Base-by-base conservation (phyloP, 1,284 basidiomycete species). In the Marasmius fiardii region DNA sequence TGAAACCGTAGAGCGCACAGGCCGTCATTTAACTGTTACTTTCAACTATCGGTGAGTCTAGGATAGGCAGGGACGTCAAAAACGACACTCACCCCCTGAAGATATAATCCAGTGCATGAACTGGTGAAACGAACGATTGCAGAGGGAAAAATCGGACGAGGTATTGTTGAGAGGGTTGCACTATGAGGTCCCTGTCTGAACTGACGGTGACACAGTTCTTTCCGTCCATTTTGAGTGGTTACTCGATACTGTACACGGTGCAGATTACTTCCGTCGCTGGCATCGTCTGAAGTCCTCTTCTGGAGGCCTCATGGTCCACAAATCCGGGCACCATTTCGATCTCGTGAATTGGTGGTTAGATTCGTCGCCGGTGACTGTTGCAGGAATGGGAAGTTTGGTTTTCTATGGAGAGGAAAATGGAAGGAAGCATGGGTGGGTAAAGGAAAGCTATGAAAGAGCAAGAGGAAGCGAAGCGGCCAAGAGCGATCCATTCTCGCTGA, bases 151-250 rank as follows among this genome's bases (percentile, higher is more conserved):
- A 81, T 82, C 33, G 79, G 80, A 1, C 71, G 74, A 60, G 67
- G 71, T 71, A 39, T 50, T 58, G 55, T 11, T 41, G 26, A 18
- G 2, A 31, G 7, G 28, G 53, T 6, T n/a, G n/a, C 33, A 35
- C 24, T 20, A 20, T 35, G 8, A 2, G 21, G 11, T 31, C 28
- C 16, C 4, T 41, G 39, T 7, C n/a, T 5, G 21, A 12, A n/a
- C 34, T 39, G 18, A 33, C 20, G 20, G 21, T 24, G 26, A 16
- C 16, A 50, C 53, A 75, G 76, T 80, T 57, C 70, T 80, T 54
- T 79, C 77, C 12, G 77, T 82, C 14, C 79, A 82, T 64, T 81
- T 82, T 57, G 79, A 82, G 65, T 82, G 80, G 79, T 67, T 81
- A 11, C 71, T 81, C 14, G 71, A 72, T 54, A 75, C 70, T 2